phyloP scores from a whole-genome alignment of 2,329 filamentous ascomycete genomes.

The Westerdykella ornata region DNA sequence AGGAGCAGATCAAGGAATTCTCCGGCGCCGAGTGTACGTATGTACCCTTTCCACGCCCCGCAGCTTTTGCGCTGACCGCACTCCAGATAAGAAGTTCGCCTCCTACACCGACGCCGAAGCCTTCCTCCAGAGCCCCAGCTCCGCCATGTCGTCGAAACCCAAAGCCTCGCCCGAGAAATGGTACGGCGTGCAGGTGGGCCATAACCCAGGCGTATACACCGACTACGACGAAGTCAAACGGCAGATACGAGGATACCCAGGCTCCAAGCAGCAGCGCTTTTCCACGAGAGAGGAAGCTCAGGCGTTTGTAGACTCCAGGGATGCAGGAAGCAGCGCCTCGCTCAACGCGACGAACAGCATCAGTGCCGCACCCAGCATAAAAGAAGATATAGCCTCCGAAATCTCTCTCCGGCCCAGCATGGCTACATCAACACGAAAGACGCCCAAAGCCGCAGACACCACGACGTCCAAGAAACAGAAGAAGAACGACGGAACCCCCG shows the following conservation, averaged over 20 bases:
- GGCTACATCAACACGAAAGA: slow-evolving; percentile 17
- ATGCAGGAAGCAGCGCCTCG: slow-evolving; percentile 22
- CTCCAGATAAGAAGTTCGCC: slow-evolving; percentile 70
- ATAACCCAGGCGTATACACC: slow-evolving; percentile 55
- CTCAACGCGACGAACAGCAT: slow-evolving; percentile 3
- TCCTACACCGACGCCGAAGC: slow-evolving; percentile 68
- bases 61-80: slow-evolving; percentile 2
- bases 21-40: slow-evolving; percentile 40
- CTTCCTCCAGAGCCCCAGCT: slow-evolving; percentile 59
- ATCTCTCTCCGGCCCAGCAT: slow-evolving; percentile 1
- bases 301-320: slow-evolving; percentile 54
- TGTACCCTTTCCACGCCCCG: slow-evolving; percentile 7
- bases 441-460: slow-evolving; percentile 17
- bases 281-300: slow-evolving; percentile 60
- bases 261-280: slow-evolving; percentile 51
- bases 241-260: slow-evolving; percentile 67
- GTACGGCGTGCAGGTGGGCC: slow-evolving; percentile 55
- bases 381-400: slow-evolving; percentile 21
- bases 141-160: slow-evolving; percentile 20
- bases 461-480: slow-evolving; percentile 35
- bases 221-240: slow-evolving; percentile 63
- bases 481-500: slow-evolving; percentile 20
- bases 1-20: slow-evolving; percentile 55
- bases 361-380: slow-evolving; percentile 21
- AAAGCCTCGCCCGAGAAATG: slow-evolving; percentile 45